Conservation (phyloP, 2,329 filamentous ascomycete species). For the Mycosphaerelloides madeirae region DNA sequence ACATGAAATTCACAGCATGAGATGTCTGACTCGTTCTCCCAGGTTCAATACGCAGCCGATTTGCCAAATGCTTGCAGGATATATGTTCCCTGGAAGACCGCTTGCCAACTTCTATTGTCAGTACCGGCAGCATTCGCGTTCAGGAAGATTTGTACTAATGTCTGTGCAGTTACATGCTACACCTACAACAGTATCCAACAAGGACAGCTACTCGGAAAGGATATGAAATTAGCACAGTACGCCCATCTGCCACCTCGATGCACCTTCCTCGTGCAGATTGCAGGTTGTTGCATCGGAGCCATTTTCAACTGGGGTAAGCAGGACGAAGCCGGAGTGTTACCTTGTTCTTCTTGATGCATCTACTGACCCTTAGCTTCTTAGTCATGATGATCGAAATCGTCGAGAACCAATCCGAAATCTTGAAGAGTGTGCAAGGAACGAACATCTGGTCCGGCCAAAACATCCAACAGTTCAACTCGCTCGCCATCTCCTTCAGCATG, state of each 20-base stretch:
- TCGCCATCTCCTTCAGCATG: slow-evolving; percentile 36
- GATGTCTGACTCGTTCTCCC: no score
- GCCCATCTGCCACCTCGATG: slow-evolving; percentile 37
- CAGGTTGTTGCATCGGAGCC: slow-evolving; percentile 41
- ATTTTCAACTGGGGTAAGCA: slow-evolving; percentile 46
- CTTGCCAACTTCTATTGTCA: slow-evolving; percentile 35
- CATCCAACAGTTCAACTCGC: slow-evolving; percentile 45
- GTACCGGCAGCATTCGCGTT: no score
- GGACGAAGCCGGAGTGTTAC: no score
- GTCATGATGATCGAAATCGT: slow-evolving; percentile 44
- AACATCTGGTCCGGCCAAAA: slow-evolving; percentile 49
- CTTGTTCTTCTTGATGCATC: no score
- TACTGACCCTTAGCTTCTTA: no score
- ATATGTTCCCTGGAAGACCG: slow-evolving; percentile 40
- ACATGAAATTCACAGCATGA: no score
- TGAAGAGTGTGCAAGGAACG: slow-evolving; percentile 40
- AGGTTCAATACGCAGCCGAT: slow-evolving; percentile 39
- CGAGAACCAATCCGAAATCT: slow-evolving; percentile 39
- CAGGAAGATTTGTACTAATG: no score
- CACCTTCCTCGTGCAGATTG: slow-evolving; percentile 44
- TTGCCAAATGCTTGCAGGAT: slow-evolving; percentile 48
- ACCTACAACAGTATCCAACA: slow-evolving; percentile 31
- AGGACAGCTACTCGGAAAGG: slow-evolving; percentile 29
- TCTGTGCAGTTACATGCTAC: slow-evolving; percentile 22
- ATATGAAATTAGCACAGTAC: slow-evolving; percentile 37